These are phyloP conservation scores for Colletotrichum sp. DNA, from an alignment of 2,329 filamentous ascomycete species.

Conservation along the genomic window DNA sequence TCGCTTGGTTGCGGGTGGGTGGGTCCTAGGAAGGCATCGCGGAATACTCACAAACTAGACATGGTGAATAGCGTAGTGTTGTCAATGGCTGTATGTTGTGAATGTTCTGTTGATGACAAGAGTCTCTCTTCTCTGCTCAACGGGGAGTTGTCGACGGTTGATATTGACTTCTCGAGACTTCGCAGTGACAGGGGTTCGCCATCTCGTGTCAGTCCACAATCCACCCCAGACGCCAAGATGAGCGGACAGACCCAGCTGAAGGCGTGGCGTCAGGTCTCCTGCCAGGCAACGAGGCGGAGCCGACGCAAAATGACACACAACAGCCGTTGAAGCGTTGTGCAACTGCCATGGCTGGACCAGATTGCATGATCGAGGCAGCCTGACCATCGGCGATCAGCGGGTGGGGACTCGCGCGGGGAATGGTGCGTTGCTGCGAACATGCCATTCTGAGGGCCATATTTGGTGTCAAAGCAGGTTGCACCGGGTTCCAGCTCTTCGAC, in stretches of 20 bases:
- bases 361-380: background rate
- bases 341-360: background rate
- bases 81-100: background rate
- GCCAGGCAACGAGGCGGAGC: background rate
- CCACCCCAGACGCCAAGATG: conserved; percentile 2
- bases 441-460: background rate
- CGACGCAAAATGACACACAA: background rate
- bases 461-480: background rate
- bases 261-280: background rate
- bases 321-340: background rate
- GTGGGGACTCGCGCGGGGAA: background rate
- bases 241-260: background rate
- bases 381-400: background rate
- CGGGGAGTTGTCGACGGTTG: background rate
- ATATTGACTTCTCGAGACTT: background rate
- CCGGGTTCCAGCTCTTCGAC: background rate
- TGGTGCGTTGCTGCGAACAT: background rate
- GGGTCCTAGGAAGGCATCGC: background rate
- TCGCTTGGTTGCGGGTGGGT: background rate
- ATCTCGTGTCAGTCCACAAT: background rate
- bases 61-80: background rate
- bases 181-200: background rate
- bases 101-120: background rate
- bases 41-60: conserved; percentile 8
- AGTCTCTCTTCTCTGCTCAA: background rate